Base-by-base conservation (phyloP, 2,329 filamentous ascomycete genomes). In the Aspergillus piperis region DNA sequence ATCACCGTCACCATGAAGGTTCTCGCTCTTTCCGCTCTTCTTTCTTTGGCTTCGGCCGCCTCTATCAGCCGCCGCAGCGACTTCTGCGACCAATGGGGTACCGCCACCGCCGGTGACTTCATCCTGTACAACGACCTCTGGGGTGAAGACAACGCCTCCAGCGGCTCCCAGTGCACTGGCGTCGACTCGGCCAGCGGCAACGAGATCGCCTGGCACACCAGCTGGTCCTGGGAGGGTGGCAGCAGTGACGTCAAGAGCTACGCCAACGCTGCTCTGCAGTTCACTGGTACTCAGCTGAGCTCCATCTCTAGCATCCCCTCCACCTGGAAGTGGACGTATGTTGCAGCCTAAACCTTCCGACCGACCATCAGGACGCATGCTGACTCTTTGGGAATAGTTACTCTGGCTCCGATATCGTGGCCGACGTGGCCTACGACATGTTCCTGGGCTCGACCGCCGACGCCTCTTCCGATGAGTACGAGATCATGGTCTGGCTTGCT, bases 401-500 rank as follows among this genome's bases (percentile, higher is more conserved):
- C 74, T 78, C 77, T 30, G 82, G 80, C 61, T 76, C 72, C 54
- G 63, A 75, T 57, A 71, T 87, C 52, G 75, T 84, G 36, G 84
- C 84, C 55, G 81, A 88, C 67, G 86, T 89, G 15, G 79, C 85
- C 13, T 88, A 86, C 68, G 85, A 88, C 70, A 73, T 88, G 54
- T 88, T 88, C 75, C 85, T 85, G 7, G 69, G 73, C 27, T 78
- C 81, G 44, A 77, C 77, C 17, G 78, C 83, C 1, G 73, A 74
- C 30, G 79, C 77, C 44, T 70, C 64, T 50, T 70, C 79, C n/a
- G 77, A 50, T 30, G 25, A 84, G 66, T 88, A 85, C 68, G 87
- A 89, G 73, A 78, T 89, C 66, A 89, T 89, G 86, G 81, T 89
- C 65, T 89, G 87, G 86, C 77, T 88, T 49, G 82, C 78, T 3